Percentiles rank a stretch among this genome's conserved stretches.
These are phyloP conservation scores for Boletus rubropictus DNA, from an alignment of 768 basidiomycete species.

Conservation along the genomic window DNA sequence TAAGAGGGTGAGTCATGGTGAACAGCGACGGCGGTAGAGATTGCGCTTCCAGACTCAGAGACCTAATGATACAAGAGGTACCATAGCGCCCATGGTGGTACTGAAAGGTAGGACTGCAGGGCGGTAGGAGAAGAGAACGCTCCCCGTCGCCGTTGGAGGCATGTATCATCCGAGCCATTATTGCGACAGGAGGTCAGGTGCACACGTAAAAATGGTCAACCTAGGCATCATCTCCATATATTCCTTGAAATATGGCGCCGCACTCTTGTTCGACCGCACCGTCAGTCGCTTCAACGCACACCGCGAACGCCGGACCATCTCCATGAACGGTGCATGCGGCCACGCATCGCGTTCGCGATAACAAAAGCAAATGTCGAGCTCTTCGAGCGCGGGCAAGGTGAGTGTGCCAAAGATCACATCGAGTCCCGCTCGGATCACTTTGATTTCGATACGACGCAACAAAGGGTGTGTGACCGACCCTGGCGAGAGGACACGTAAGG, in stretches of 20 bases:
- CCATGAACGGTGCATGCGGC: constrained; percentile 25
- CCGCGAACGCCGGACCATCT: constrained; percentile 21
- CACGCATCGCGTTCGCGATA: constrained; percentile 26
- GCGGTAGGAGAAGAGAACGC: background rate
- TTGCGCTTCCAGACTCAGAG: background rate
- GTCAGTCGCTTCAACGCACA: constrained; percentile 21
- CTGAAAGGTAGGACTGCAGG: too few species aligned
- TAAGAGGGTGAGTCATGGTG: too few species aligned
- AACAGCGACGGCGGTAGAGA: too few species aligned
- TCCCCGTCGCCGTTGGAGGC: background rate
- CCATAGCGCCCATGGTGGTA: background rate
- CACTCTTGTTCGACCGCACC: constrained; percentile 23
- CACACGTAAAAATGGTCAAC: constrained; percentile 14
- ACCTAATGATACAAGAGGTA: background rate
- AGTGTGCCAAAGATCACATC: constrained; percentile 16
- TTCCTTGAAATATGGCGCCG: constrained; percentile 17
- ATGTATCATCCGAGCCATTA: background rate
- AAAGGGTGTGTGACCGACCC: constrained; percentile 17
- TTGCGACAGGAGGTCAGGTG: background rate
- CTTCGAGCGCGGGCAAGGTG: constrained; percentile 25
- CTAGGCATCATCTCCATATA: constrained; percentile 20
- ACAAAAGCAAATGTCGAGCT: constrained; percentile 30
- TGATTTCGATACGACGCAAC: constrained; percentile 26
- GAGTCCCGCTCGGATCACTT: constrained; percentile 25
- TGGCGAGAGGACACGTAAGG: constrained; percentile 2